Evolutionary conservation across 495 filamentous ascomycete species (phyloP), one percentile per base, ranked within the genome.

Genomic region (Penicillium roqueforti): DNA sequence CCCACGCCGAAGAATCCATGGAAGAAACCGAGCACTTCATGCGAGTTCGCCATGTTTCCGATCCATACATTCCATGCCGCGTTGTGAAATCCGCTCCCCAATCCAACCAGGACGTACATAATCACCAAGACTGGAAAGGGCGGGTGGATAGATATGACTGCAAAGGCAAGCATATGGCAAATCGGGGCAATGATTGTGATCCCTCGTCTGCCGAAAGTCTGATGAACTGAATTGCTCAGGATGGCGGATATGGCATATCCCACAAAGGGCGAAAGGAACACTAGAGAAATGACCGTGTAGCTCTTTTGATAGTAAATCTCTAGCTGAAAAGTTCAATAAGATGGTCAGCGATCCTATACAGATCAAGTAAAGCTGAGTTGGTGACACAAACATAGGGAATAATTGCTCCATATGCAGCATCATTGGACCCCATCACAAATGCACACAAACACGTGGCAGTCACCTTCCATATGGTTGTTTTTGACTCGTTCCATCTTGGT

Each of bases 361-460:
- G 3, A 40, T 16, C 14, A 16, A 3, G 32, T 36, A 4, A 22
- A 4, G 11, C 18, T 20, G 10, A 42, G 13, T 4, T 4, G 36
- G 48, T 40, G 6, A 13, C 8, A 59, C 62, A 6, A 32, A 72
- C 73, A 44, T 67, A 71, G 40, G 71, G 83, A 55, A 87, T 81
- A 19, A 66, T 58, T 1, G 66, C 85, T 38, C 88, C 88, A 54
- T 85, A 85, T 8, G 85, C 83, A 34, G 82, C 86, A 67, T 93
- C 89, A 63, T 87, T 91, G 65, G 81, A 74, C 13, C 89, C 89
- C 79, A 91, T 83, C 9, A 87, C 76, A 20, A 88, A 53, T 18
- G 56, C 55, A 37, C 58, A 57, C 58, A 54, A 63, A 43, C 55
- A 66, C 3, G 57, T 59, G 1, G 60, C 60, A 0, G 48, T 54